These are phyloP conservation scores for Penicillium simplicissimum DNA, from an alignment of 495 filamentous ascomycete genomes.

Conservation along the genomic window DNA sequence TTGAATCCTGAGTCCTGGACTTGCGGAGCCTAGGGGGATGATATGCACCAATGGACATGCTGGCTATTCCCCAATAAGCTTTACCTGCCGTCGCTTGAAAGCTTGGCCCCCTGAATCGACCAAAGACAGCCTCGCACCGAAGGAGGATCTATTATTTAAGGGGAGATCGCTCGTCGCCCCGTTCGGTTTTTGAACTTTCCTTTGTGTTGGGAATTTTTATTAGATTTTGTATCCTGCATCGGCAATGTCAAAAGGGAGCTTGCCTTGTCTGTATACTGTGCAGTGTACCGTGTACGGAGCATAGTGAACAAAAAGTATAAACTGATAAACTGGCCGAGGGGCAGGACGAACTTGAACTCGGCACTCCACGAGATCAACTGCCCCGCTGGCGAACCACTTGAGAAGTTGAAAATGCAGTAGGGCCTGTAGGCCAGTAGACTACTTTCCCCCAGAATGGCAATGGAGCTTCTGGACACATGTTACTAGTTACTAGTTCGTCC, in stretches of 20 bases:
- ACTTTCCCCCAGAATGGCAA: not conserved
- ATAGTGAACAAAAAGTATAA: not conserved
- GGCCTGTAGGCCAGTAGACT: too few species aligned
- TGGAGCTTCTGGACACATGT: not conserved
- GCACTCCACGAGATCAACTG: not conserved
- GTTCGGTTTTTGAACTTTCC: not conserved
- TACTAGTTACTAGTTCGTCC: too few species aligned
- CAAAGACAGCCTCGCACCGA: not conserved
- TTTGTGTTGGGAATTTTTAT: not conserved
- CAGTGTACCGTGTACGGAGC: too few species aligned
- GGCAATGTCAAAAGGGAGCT: not conserved
- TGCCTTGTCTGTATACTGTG: not conserved
- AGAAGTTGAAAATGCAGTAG: too few species aligned
- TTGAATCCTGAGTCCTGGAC: slow-evolving; percentile 1
- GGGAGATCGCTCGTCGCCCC: not conserved
- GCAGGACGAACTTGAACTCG: not conserved
- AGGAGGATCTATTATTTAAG: not conserved
- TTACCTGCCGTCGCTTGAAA: slow-evolving; percentile 5
- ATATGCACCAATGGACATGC: not conserved
- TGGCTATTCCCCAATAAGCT: not conserved
- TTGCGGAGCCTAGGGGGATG: not conserved
- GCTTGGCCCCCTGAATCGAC: slow-evolving; percentile 9
- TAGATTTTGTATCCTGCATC: not conserved
- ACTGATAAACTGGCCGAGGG: not conserved
- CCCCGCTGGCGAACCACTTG: not conserved